phyloP scores from a whole-genome alignment of 257 asterid species.

The Nicotiana noctiflora region DNA sequence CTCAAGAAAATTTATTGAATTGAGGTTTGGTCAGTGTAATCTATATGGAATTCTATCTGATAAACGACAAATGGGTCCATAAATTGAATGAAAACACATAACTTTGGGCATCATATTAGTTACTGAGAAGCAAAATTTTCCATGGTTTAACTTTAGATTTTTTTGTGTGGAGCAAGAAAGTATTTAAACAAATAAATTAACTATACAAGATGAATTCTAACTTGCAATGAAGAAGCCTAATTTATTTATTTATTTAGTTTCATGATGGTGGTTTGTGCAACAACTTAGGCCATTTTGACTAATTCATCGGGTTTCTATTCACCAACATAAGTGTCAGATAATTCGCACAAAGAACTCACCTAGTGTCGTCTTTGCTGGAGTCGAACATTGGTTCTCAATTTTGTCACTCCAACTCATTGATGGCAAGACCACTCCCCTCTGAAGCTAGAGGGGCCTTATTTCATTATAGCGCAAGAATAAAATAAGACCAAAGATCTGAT shows the following conservation, averaged over 20 bases:
- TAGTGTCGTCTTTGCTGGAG: background rate
- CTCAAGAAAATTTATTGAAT: no score
- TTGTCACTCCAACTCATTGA: background rate
- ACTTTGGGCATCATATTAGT: background rate
- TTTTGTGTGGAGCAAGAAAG: background rate
- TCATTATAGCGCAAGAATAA: background rate
- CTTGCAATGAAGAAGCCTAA: no score
- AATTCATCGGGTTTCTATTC: background rate
- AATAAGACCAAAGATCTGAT: background rate
- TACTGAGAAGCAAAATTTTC: background rate
- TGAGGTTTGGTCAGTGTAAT: no score
- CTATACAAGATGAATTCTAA: no score
- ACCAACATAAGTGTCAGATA: background rate
- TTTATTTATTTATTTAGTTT: background rate
- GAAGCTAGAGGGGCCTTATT: background rate
- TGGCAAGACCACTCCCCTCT: background rate
- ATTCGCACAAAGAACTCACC: background rate
- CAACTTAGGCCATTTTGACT: background rate
- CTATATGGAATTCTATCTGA: no score
- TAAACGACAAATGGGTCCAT: background rate
- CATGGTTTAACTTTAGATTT: background rate
- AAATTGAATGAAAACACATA: background rate
- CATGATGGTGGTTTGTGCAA: background rate
- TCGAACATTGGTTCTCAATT: background rate
- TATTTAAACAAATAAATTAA: background rate